A percentile compares a stretch with the other conserved stretches of the same genome.
These are phyloP conservation scores for Hypoxylon sp. DNA, from an alignment of 2,329 filamentous ascomycete species.

Conservation along the genomic window DNA sequence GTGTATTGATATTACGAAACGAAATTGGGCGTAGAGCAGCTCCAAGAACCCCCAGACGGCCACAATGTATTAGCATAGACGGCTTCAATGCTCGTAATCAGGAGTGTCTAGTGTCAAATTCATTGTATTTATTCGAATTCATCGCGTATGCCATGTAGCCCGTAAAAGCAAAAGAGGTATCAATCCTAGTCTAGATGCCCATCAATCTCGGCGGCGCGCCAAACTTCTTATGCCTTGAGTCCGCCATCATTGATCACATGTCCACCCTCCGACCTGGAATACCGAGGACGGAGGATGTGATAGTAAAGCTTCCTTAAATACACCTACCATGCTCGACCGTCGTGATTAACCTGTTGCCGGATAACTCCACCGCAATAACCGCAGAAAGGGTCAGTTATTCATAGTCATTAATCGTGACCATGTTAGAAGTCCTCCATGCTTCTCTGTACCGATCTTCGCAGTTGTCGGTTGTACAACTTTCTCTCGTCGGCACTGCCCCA, in stretches of 20 bases:
- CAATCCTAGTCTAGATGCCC: slow-evolving; percentile 47
- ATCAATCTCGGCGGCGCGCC: slow-evolving; percentile 27
- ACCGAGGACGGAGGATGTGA: slow-evolving; percentile 13
- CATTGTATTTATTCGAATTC: slow-evolving; percentile 17
- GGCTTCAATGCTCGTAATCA: background rate
- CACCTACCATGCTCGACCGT: slow-evolving; percentile 21
- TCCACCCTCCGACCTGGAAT: slow-evolving; percentile 7
- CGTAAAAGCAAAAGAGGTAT: slow-evolving; percentile 48
- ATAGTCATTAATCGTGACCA: slow-evolving; percentile 17
- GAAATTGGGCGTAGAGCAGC: background rate
- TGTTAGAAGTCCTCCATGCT: slow-evolving; percentile 71
- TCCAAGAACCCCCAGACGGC: background rate
- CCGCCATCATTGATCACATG: slow-evolving; percentile 26
- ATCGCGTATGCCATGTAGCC: slow-evolving; percentile 26
- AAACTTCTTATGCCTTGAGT: slow-evolving; percentile 34
- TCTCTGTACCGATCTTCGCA: slow-evolving; percentile 82
- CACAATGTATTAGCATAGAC: background rate
- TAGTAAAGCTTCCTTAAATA: slow-evolving; percentile 22
- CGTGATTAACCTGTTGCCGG: slow-evolving; percentile 14
- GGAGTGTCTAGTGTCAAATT: slow-evolving; percentile 2
- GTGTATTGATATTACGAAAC: background rate
- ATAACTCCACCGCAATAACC: slow-evolving; percentile 19
- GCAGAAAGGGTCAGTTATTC: slow-evolving; percentile 3
- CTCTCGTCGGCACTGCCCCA: slow-evolving; percentile 87
- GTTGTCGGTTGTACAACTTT: slow-evolving; percentile 85